Evolutionary conservation across 2,329 filamentous ascomycete genomes (phyloP), one percentile per base, ranked within the genome.

Genomic region (Curvularia hawaiiensis): DNA sequence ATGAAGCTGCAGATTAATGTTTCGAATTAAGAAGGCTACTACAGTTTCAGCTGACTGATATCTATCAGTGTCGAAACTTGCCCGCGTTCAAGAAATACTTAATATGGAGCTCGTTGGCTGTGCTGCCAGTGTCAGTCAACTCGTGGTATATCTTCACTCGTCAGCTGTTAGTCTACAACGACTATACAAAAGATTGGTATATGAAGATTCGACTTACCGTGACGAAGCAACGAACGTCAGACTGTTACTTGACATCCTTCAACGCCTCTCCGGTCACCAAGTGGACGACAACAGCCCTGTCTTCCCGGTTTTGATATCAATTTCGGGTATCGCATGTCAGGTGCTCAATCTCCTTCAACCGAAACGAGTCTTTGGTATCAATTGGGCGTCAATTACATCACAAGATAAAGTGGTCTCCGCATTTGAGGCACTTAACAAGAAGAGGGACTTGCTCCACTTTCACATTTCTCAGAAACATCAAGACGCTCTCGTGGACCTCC

Each of bases 81-180:
- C 20, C 30, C 18, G 2, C 22, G 10, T 26, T 41, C 24, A 10
- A 38, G 9, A 11, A 28, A 16, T n/a, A 22, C 30, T 33, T 39
- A 31, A 31, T 11, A 54, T 54, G 52, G 52, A 54, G 10, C 10
- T 48, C 6, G 16, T 54, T 9, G 44, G 44, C 9, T 40, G 18
- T 31, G 33, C 44, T 10, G 52, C 52, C 24, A 54, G 52, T 20
- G 31, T 48, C 16, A 48, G 44, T 16, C 52, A 54, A 24, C 52
- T 54, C 18, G 7, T 46, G 8, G 52, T 48, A 33, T 54, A 54
- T 28, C 20, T 43, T 41, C 14, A 44, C 35, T 54, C 45, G 28
- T 54, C 44, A 3, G 38, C 35, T 14, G 28, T 9, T 20, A 41
- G 35, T 26, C 16, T 54, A 7, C 10, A 41, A 16, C 41, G 28